Base-by-base conservation (phyloP, 1,284 basidiomycete species). In the Cerioporus squamosus region DNA sequence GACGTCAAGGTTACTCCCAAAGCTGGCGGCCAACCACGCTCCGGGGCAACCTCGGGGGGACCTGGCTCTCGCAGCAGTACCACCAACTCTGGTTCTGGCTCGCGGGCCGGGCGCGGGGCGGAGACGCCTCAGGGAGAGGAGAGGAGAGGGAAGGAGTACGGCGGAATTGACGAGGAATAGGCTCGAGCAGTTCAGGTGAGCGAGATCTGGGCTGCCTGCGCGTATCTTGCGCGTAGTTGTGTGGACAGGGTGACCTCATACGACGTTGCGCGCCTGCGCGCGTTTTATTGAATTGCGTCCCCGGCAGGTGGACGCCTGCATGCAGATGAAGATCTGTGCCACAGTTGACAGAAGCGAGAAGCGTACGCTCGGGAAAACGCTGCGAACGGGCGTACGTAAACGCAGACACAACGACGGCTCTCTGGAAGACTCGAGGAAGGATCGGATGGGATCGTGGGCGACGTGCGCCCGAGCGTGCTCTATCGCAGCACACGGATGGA, bases 181-280 rank as follows among this genome's bases (percentile, higher is more conserved):
- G 60, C 67, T 74, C 49, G 71, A 66, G 43, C 68, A 62, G 56
- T 72, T 66, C 66, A 70, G 70, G 72, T 72, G 66, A 42, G n/a
- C n/a, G n/a, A 42, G 40, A 39, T 39, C 38, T 39, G 40, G 15
- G n/a, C 24, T 17, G 24, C 36, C 17, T 22, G 20, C 33, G 31
- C 18, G 20, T 24, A 40, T 36, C 38, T 18, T 38, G 26, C 17
- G 33, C 36, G 20, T 23, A 20, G n/a, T 26, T 26, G 12, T 44
- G 43, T 6, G 23, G 50, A 31, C 18, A 20, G 26, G 50, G 24
- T 26, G 26, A 26, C 50, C 24, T 33, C 44, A 36, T 42, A 18
- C 29, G 12, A 20, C 12, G 46, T n/a, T 38, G 51, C 40, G 29
- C 56, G 53, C 56, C 53, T 55, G 40, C 47, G 42, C 46, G 46